Evolutionary conservation across 305 asterid species (phyloP), one percentile per base, ranked within the genome.

Genomic region (Fraxinus paxiana): DNA sequence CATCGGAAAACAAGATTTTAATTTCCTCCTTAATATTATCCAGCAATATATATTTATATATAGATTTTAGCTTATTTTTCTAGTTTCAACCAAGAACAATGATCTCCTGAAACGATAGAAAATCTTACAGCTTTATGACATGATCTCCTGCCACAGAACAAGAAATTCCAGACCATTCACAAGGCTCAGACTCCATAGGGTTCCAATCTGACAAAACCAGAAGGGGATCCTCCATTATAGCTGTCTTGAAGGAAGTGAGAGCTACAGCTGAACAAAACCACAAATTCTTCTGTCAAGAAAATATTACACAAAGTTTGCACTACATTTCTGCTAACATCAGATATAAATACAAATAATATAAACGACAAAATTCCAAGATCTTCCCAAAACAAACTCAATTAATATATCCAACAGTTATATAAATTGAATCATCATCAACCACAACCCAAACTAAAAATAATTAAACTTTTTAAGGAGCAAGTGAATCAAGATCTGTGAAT

Each of bases 131-230:
- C 89, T 93, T 96, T 70, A 90, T 41, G 43, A 96, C 97, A 85
- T 91, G 92, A 83, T 93, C 97, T 84, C 88, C 84, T 56, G 88
- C 86, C 22, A 82, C 78, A 28, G 97, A 91, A 82, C 99, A 96
- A 78, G 87, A 87, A 87, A 96, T 84, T 17, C 97, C 97, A 24
- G 82, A 67, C 98, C 98, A 96, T 56, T 86, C 82, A 86, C 99
- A 96, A 84, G 98, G 97, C 87, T 93, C 90, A 70, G 97, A 86
- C 76, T 89, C 94, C 72, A 96, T 77, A 61, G 90, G 81, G 73
- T 92, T 92, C 99, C 98, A 96, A 86, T 86, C 92, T 69, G 99
- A 91, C 80, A 96, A 87, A 80, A 88, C 88, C 84, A 89, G 85
- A 75, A 80, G 85, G 48, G 99, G 98, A 92, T 96, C 99, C 81